These are phyloP conservation scores for Plantago major DNA, from an alignment of 257 asterid species.

Conservation along the genomic window DNA sequence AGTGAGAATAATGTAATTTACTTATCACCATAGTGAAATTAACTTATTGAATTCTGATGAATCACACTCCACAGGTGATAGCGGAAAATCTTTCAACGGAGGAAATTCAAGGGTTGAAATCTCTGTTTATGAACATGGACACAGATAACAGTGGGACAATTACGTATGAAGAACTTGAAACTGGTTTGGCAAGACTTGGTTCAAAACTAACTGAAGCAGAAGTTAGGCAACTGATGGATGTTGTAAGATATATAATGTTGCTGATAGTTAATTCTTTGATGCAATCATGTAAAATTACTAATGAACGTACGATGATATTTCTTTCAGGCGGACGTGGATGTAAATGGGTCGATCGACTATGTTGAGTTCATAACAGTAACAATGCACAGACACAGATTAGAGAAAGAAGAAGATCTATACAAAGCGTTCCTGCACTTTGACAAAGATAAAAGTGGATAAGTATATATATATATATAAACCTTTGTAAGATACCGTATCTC, in stretches of 20 bases:
- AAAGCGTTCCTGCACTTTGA: constrained; percentile 75
- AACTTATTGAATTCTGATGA: not conserved
- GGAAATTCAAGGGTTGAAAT: constrained; percentile 58
- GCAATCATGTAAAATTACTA: too few species aligned
- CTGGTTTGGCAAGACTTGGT: constrained; percentile 54
- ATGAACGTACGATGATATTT: not conserved
- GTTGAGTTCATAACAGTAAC: constrained; percentile 89
- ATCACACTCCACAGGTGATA: constrained; percentile 33
- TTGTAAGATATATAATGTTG: constrained; percentile 29
- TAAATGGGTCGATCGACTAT: constrained; percentile 82
- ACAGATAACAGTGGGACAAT: constrained; percentile 62
- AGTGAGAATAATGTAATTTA: too few species aligned
- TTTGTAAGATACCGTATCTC: too few species aligned
- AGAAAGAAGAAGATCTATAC: constrained; percentile 80
- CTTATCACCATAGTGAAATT: too few species aligned
- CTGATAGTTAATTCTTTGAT: not conserved
- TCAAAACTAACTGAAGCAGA: constrained; percentile 54
- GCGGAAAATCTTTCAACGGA: constrained; percentile 62
- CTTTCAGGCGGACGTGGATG: constrained; percentile 86
- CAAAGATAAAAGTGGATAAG: constrained; percentile 14
- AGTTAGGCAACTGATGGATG: constrained; percentile 64
- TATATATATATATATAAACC: too few species aligned
- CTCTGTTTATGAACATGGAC: constrained; percentile 62
- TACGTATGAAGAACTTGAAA: constrained; percentile 62
- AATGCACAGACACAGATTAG: constrained; percentile 76